Evolutionary conservation across 768 basidiomycete genomes (phyloP).

Genomic region (Kwoniella sp.): DNA sequence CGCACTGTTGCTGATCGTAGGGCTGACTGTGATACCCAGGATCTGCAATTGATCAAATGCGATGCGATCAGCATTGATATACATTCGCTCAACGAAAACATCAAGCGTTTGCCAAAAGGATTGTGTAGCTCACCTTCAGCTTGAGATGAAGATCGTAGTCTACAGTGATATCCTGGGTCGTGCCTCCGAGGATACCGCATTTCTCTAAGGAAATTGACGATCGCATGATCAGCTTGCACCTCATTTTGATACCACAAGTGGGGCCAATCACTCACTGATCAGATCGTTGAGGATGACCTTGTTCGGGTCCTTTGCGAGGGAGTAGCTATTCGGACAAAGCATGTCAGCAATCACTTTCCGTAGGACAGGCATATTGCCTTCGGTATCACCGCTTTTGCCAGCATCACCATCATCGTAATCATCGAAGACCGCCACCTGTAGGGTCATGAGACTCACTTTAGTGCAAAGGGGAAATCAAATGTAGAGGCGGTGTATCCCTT

Average conservation of each 20-base stretch:
- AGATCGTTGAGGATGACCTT: slow-evolving; percentile 50
- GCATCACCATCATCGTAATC: too few species aligned
- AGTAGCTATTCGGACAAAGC: slow-evolving; percentile 32
- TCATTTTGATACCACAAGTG: too few species aligned
- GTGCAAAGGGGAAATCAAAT: slow-evolving; percentile 52
- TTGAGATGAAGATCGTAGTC: slow-evolving; percentile 53
- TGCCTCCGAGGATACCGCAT: slow-evolving; percentile 42
- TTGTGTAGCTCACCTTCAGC: slow-evolving; percentile 36
- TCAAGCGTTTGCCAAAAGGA: background rate
- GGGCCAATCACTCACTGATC: slow-evolving; percentile 51
- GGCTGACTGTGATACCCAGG: slow-evolving; percentile 44
- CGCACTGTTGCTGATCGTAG: slow-evolving; percentile 50
- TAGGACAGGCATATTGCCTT: too few species aligned
- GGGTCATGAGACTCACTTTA: slow-evolving; percentile 38
- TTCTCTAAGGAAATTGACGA: too few species aligned
- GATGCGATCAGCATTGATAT: slow-evolving; percentile 11
- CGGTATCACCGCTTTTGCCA: too few species aligned
- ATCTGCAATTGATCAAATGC: slow-evolving; percentile 20
- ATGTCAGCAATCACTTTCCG: slow-evolving; percentile 28
- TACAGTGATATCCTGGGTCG: slow-evolving; percentile 48
- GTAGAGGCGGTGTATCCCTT: slow-evolving; percentile 46
- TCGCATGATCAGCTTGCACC: too few species aligned
- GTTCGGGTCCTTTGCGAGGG: slow-evolving; percentile 48
- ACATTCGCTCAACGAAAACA: background rate
- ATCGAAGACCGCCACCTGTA: too few species aligned